A percentile compares a stretch with the other conserved stretches of the same genome.
These are phyloP conservation scores for Paramecium sonneborni DNA, from an alignment of 73 alveolate species.

Conservation along the genomic window DNA sequence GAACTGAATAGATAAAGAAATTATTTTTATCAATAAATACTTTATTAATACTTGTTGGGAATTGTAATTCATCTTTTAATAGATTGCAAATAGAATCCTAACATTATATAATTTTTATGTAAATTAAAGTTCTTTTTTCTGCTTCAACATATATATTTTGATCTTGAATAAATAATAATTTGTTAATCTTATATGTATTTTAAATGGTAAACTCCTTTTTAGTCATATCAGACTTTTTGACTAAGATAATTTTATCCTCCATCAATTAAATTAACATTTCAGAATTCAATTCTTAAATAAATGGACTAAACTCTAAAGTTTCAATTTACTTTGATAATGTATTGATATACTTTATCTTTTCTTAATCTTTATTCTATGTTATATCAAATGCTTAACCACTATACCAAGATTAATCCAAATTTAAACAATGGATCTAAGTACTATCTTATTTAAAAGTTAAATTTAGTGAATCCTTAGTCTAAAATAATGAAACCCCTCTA, in stretches of 20 bases:
- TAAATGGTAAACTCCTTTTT: not conserved
- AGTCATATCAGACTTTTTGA: not conserved
- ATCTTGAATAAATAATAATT: not conserved
- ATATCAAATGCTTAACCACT: not conserved
- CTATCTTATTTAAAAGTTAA: not conserved
- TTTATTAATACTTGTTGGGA: not conserved
- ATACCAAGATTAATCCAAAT: not conserved
- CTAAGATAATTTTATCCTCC: not conserved
- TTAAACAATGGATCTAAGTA: not conserved
- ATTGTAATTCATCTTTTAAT: not conserved
- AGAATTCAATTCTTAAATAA: not conserved
- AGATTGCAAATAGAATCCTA: not conserved
- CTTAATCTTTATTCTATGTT: not conserved
- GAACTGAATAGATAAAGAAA: not conserved
- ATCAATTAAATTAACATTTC: not conserved
- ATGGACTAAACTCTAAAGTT: not conserved
- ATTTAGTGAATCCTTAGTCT: not conserved
- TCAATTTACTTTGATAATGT: not conserved
- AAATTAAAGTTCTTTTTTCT: not conserved
- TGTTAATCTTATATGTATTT: not conserved
- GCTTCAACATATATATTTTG: not conserved
- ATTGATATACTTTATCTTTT: not conserved
- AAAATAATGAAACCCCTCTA: not conserved
- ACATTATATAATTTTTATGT: not conserved
- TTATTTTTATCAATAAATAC: not conserved